Evolutionary conservation across 2,329 filamentous ascomycete species (phyloP).

Genomic region (Diaporthe destruens): DNA sequence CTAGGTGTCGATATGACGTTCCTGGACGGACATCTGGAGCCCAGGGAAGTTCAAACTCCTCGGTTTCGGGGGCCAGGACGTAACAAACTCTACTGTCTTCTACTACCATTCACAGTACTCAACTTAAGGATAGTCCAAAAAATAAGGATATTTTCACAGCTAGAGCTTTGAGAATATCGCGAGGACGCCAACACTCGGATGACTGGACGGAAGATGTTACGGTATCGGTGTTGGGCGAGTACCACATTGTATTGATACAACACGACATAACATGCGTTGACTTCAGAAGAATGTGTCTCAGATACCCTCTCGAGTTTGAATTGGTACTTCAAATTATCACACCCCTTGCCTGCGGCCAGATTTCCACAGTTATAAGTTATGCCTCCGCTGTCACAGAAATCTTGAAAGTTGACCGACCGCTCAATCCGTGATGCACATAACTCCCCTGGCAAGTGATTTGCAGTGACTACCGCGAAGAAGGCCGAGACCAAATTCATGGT

Average conservation of each 20-base stretch:
- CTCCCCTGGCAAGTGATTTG: neutral
- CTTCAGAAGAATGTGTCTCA: neutral
- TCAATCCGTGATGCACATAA: slow-evolving; percentile 8
- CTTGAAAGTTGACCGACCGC: too few relatives aligned
- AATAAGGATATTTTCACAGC: neutral
- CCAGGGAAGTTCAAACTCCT: neutral
- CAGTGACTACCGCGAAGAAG: slow-evolving; percentile 4
- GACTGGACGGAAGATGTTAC: too few relatives aligned
- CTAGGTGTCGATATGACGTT: neutral
- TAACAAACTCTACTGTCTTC: neutral
- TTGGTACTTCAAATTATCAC: neutral
- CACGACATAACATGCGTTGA: neutral
- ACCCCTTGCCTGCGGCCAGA: neutral
- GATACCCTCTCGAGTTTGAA: neutral
- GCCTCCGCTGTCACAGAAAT: neutral
- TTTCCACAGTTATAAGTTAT: rapidly evolving
- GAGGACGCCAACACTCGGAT: neutral
- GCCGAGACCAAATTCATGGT: slow-evolving; percentile 10
- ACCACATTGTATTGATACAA: too few relatives aligned
- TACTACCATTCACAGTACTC: neutral
- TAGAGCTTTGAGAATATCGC: neutral
- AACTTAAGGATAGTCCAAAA: neutral
- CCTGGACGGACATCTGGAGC: neutral
- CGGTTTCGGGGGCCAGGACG: neutral
- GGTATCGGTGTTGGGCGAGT: too few relatives aligned